phyloP scores from a whole-genome alignment of 2,329 filamentous ascomycete species.

The Pseudofabraea citricarpa region DNA sequence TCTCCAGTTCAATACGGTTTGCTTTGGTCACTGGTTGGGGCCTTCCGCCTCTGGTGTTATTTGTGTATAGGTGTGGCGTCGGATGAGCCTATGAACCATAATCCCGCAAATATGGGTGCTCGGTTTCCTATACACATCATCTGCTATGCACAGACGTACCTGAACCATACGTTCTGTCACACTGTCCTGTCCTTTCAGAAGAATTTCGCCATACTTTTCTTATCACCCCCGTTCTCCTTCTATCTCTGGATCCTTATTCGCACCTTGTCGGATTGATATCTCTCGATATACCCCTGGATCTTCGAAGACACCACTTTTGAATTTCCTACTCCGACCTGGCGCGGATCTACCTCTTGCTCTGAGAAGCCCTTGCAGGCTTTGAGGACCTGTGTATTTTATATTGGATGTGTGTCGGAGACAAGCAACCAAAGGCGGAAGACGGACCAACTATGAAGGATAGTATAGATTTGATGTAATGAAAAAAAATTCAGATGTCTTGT shows the following conservation, averaged over 20 bases:
- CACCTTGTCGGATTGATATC: background rate
- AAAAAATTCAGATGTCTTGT: no score
- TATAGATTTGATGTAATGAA: no score
- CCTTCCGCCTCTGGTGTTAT: conserved; percentile 19
- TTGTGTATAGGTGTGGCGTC: conserved; percentile 28
- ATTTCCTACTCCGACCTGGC: no score
- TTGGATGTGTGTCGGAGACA: no score
- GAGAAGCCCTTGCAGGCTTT: no score
- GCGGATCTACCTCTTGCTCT: no score
- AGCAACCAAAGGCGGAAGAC: no score
- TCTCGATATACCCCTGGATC: background rate
- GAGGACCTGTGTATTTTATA: no score
- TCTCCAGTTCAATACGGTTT: conserved; percentile 19
- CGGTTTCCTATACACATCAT: conserved; percentile 13
- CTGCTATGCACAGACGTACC: conserved; percentile 16
- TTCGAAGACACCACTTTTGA: no score
- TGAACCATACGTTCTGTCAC: conserved; percentile 13
- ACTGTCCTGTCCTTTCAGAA: conserved; percentile 29
- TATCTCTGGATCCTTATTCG: conserved; percentile 4
- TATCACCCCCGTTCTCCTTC: conserved; percentile 3
- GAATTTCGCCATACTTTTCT: conserved; percentile 6
- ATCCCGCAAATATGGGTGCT: conserved; percentile 13
- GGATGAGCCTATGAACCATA: conserved; percentile 20
- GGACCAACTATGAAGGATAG: no score
- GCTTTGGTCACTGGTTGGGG: conserved; percentile 18